phyloP scores from a whole-genome alignment of 768 basidiomycete species.

The Mycena epipterygia region DNA sequence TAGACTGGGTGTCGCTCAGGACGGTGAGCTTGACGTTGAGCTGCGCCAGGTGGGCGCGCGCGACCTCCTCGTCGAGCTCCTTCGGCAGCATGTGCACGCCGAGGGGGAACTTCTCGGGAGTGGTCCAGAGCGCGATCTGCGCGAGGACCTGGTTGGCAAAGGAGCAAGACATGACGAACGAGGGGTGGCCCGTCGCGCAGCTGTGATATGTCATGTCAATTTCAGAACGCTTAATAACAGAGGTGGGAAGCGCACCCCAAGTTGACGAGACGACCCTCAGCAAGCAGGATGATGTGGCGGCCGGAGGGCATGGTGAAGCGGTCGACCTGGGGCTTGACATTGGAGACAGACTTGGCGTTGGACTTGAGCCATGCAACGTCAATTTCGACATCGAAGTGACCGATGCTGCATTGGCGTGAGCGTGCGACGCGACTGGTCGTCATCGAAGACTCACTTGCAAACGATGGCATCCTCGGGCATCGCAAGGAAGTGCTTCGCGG shows the following conservation, averaged over 20 bases:
- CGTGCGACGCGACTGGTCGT: slow-evolving; percentile 9
- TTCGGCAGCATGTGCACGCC: slow-evolving; percentile 99
- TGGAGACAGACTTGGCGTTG: slow-evolving; percentile 85
- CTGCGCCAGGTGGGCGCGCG: slow-evolving; percentile 92
- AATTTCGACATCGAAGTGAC: slow-evolving; percentile 91
- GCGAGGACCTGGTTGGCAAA: slow-evolving; percentile 99
- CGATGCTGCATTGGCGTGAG: slow-evolving; percentile 66
- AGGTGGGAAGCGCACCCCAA: slow-evolving; percentile 70
- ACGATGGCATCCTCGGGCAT: slow-evolving; percentile 99
- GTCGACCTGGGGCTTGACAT: slow-evolving; percentile 99
- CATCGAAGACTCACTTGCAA: slow-evolving; percentile 78
- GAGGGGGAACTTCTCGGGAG: slow-evolving; percentile 90
- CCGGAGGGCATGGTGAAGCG: slow-evolving; percentile 94
- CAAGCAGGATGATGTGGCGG: slow-evolving; percentile 96
- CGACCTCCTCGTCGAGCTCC: slow-evolving; percentile 99
- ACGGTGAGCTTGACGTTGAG: slow-evolving; percentile 95
- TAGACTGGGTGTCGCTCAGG: slow-evolving; percentile 79
- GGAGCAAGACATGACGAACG: slow-evolving; percentile 99
- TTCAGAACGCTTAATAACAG: background rate
- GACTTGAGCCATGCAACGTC: slow-evolving; percentile 99
- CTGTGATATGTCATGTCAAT: slow-evolving; percentile 50
- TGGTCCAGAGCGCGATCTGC: slow-evolving; percentile 98
- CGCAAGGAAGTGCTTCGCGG: slow-evolving; percentile 87
- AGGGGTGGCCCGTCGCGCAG: slow-evolving; percentile 98
- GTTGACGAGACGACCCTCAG: slow-evolving; percentile 99